These are phyloP conservation scores for Medicago arabica DNA, from an alignment of 306 rosid species.

Conservation along the genomic window DNA sequence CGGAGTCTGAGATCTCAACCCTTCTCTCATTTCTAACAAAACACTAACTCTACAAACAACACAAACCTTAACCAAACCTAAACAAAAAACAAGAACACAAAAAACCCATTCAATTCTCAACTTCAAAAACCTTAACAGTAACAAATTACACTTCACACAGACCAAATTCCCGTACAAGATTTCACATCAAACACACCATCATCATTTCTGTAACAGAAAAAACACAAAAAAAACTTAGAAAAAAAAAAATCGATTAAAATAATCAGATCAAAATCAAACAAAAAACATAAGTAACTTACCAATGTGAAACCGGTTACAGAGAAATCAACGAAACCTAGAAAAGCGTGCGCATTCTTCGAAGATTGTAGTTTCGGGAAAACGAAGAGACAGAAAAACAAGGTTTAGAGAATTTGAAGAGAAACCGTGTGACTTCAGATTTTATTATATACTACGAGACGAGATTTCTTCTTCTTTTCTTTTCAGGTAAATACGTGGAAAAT, in stretches of 20 bases:
- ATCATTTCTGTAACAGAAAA: slow-evolving; percentile 13
- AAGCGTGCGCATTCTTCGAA: slow-evolving; percentile 30
- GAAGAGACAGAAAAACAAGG: slow-evolving; percentile 32
- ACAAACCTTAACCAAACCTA: slow-evolving; percentile 35
- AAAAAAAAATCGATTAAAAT: slow-evolving; percentile 28
- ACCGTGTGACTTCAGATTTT: background rate
- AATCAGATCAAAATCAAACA: slow-evolving; percentile 54
- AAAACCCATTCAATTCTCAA: slow-evolving; percentile 28
- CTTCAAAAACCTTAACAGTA: slow-evolving; percentile 27
- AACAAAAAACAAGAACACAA: slow-evolving; percentile 34
- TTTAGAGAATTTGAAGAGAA: slow-evolving; percentile 18
- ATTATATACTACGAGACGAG: background rate
- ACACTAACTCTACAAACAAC: slow-evolving; percentile 49
- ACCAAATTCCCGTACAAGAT: slow-evolving; percentile 17
- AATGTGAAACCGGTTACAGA: slow-evolving; percentile 55
- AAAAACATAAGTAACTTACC: slow-evolving; percentile 45
- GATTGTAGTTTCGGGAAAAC: slow-evolving; percentile 33
- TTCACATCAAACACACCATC: slow-evolving; percentile 3
- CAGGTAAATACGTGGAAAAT: background rate
- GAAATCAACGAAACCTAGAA: slow-evolving; percentile 39
- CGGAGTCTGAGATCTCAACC: slow-evolving; percentile 63
- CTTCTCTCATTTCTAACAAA: slow-evolving; percentile 70
- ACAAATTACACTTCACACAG: slow-evolving; percentile 4
- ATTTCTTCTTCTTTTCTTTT: background rate
- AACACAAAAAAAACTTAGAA: background rate